Base-by-base conservation (phyloP, 768 basidiomycete genomes). In the Amanita pallidorosea region DNA sequence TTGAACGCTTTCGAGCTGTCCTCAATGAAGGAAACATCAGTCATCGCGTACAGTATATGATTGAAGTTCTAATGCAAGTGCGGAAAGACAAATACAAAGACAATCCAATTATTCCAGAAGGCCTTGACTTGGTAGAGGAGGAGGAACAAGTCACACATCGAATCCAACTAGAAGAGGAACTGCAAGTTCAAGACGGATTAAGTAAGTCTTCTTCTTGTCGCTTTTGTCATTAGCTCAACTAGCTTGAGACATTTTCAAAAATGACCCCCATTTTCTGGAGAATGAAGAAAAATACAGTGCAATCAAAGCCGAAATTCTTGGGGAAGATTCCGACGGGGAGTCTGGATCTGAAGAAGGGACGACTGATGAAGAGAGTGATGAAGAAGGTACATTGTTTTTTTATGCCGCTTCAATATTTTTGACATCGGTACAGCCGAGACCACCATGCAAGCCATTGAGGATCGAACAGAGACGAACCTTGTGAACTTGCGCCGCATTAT, bases 31-130 rank as follows among this genome's bases (percentile, higher is more conserved):
- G 92, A 22, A 72, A 77, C 40, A 95, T 99, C 65, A 93, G 89
- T 60, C 93, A 98, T 58, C 82, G 96, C 58, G 90, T 95, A 25
- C 96, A 98, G 63, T 99, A 97, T 68, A 97, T 97, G 96, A 91
- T 99, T 58, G 96, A 98, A 69, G 96, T 98, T 3, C 75, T 98
- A 43, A 98, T 99, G 90, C 96, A 98, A 68, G 90, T 96, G 7
- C 77, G 96, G 58, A 97, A 96, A 72, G 96, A 99, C 73, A 94
- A 92, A 67, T 98, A 90, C 75, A 98, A 98, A 75, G 96, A 98
- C 62, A 98, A 99, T 64, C 94, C 94, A 15, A 81, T 92, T 56
- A 65, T 98, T 36, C 84, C 90, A 2, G 96, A 98, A 60, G 96
- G 95, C 0, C 65, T 99, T 61, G 96, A 99, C 63, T 69, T 99